Base-by-base conservation (phyloP, 208 protist genomes). In the Acanthamoeba sp. region DNA sequence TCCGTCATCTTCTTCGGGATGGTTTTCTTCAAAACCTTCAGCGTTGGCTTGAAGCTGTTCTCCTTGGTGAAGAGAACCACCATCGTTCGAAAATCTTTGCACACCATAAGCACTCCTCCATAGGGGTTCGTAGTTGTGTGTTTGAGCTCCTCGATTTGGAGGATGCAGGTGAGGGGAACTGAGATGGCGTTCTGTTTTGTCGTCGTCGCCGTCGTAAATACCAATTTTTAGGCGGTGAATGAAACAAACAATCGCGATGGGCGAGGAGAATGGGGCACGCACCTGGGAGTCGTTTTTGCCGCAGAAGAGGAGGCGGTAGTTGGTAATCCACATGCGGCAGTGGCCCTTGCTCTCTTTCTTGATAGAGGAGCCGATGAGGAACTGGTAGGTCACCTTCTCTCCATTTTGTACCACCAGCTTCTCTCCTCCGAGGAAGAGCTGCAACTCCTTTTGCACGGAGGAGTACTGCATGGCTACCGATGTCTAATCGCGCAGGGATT, bases 221-320 rank as follows among this genome's bases (percentile, higher is more conserved):
- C n/a, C n/a, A n/a, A n/a, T n/a, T n/a, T n/a, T n/a, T n/a, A n/a
- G n/a, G n/a, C n/a, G n/a, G 29, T 27, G 22, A 22, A 69, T 27
- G 62, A 69, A 69, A 22, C 5, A 69, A 22, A 32, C 62, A 3
- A 22, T 69, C 4, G 62, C 4, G 7, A n/a, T 69, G 62, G 62
- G 62, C 10, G 62, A 69, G 18, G 22, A 24, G 55, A 57, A 57
- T 16, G 66, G 66, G 32, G 18, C 3, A 3, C 2, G 32, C 16
- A 76, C 66, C 36, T 76, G 66, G 32, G 66, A 76, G 36, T 76
- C 66, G 29, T 76, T 76, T 27, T 76, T 87, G 42, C 45, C 78
- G 42, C 38, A 87, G 24, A 87, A 57, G 38, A 87, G 38, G 42
- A 87, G 45, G 78, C 78, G 78, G 78, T 87, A 87, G 42, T 87